A percentile compares a stretch with the other conserved stretches of the same genome.
Conservation (phyloP, 345 rosid genomes). For the Bruguiera sexangula region DNA sequence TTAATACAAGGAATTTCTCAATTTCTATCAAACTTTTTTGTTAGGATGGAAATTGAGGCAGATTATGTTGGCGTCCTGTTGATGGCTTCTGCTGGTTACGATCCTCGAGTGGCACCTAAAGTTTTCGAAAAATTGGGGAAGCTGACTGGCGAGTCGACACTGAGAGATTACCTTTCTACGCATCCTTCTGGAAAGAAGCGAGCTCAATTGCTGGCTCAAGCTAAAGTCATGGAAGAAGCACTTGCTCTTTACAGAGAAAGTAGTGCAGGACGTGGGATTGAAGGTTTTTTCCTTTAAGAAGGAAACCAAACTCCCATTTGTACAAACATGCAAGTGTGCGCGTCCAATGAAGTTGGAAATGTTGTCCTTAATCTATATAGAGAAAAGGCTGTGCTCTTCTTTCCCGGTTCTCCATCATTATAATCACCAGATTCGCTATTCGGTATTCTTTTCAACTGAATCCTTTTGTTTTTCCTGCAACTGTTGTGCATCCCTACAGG, state of each 20-base stretch:
- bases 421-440: background rate
- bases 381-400: too few relatives aligned
- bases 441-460: background rate
- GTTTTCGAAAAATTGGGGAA: constrained; percentile 80
- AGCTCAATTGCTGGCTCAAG: constrained; percentile 63
- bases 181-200: constrained; percentile 94
- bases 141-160: constrained; percentile 42
- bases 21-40: background rate
- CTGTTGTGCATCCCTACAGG: too few relatives aligned
- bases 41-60: constrained; percentile 94
- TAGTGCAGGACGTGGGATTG: constrained; percentile 54
- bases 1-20: background rate
- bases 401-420: too few relatives aligned
- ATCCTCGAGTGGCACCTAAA: constrained; percentile 79
- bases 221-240: constrained; percentile 94
- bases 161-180: constrained; percentile 75
- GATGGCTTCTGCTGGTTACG: constrained; percentile 83
- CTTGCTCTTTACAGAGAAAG: constrained; percentile 60
- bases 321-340: background rate
- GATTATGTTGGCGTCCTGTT: constrained; percentile 82
- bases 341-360: too few relatives aligned
- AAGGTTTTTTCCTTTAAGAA: constrained; percentile 69
- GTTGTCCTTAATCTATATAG: too few relatives aligned
- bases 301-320: background rate
- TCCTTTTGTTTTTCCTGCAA: background rate